Conservation (phyloP, 768 basidiomycete genomes). For the Cyclocybe cylindracea region DNA sequence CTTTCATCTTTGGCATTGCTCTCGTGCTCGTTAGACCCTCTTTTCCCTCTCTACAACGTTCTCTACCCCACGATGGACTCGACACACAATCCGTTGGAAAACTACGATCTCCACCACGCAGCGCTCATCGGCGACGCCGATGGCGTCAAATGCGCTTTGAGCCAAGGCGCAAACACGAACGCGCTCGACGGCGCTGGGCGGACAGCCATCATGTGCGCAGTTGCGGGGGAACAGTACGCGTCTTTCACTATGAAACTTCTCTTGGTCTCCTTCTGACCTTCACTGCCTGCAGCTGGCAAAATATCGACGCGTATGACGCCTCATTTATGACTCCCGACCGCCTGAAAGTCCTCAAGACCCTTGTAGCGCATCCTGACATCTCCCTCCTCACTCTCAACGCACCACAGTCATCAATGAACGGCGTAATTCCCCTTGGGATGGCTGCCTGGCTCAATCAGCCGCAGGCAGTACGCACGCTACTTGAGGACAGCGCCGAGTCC, state of each 20-base stretch:
- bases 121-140: conserved; percentile 58
- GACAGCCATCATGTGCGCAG: conserved; percentile 65
- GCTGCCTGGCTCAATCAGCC: conserved; percentile 77
- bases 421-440: conserved; percentile 77
- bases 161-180: conserved; percentile 68
- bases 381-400: conserved; percentile 74
- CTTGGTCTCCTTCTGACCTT: conserved; percentile 1
- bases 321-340: conserved; percentile 61
- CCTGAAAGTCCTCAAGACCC: conserved; percentile 54
- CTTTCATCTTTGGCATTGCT: conserved; percentile 1
- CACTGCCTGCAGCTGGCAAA: conserved; percentile 55
- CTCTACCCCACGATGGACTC: conserved; percentile 18
- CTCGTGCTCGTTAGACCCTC: conserved; percentile 5
- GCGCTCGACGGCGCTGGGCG: conserved; percentile 60
- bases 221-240: conserved; percentile 71
- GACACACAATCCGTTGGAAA: conserved; percentile 30
- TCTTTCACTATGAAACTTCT: conserved; percentile 5
- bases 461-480: conserved; percentile 58
- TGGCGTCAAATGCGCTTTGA: conserved; percentile 53
- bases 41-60: conserved; percentile 6
- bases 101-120: conserved; percentile 50
- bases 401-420: conserved; percentile 68
- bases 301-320: conserved; percentile 70
- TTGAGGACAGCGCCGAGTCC: conserved; percentile 59
- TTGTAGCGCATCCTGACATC: conserved; percentile 56